Evolutionary conservation across 805 yeast genomes (phyloP), one percentile per base, ranked within the genome.

Genomic region (Saccharomyces mikatae): DNA sequence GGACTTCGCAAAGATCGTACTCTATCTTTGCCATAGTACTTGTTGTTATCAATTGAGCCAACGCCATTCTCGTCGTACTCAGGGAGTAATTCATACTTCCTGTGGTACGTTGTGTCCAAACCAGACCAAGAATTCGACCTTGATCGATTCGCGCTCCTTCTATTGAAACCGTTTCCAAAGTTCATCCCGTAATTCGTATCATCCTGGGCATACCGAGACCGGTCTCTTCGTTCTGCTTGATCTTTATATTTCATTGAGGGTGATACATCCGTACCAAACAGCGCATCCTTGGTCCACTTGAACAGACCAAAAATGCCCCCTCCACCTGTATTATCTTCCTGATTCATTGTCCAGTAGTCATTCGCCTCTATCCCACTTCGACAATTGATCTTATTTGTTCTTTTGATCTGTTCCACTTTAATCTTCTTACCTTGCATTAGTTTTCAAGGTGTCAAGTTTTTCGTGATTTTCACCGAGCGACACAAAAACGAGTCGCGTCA

Each of bases 231-330:
- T 36, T 36, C 44, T 36, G 21, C 22, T 17, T 36, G 44, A 17
- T 62, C 63, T 46, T 56, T 60, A 50, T 64, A 68, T 52, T 65
- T 66, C 48, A 61, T 60, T 2, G 67, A 64, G 24, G 71, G 71
- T 2, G 70, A 65, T 14, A 60, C 52, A 22, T 57, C 49, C 22
- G 65, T 55, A 6, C 67, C 67, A 56, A 68, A 67, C 27, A 68
- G 48, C 2, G 72, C 71, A 55, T 69, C 72, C 50, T 62, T 60
- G 1, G 70, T 64, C 72, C 72, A 69, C 48, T 56, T 60, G 53
- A 56, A 61, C 6, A 62, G 56, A 5, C 63, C 64, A n/a, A 52
- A 56, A 21, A 52, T 54, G 8, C 56, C 57, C 6, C 56, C 53
- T 26, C 32, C 32, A 6, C 32, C 26, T 10, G 27, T 36, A 11